These are phyloP conservation scores for Cajanus cajan DNA, from an alignment of 306 rosid species.

Conservation along the genomic window DNA sequence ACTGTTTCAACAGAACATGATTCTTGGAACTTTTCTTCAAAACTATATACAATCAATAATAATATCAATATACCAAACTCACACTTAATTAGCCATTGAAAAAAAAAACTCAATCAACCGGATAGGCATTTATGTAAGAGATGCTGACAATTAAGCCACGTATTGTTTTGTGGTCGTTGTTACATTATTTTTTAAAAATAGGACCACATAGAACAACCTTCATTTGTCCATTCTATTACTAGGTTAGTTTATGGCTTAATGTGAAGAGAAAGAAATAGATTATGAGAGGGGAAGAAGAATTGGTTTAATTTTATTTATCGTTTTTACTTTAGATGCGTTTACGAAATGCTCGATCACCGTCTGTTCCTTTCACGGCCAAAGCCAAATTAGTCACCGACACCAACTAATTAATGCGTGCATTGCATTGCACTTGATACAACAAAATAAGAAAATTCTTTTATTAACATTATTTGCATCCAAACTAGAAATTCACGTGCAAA, in stretches of 20 bases:
- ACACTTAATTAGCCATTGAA: not conserved
- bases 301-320: not conserved
- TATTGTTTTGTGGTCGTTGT: not conserved
- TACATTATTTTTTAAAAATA: not conserved
- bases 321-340: constrained; percentile 4
- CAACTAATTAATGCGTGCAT: not conserved
- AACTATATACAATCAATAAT: not conserved
- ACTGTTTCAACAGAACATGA: not conserved
- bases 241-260: not conserved
- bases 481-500: not conserved
- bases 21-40: not conserved
- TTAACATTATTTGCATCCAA: not conserved
- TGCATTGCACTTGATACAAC: not conserved
- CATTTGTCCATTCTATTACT: not conserved
- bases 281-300: not conserved
- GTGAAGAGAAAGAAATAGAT: not conserved
- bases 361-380: constrained; percentile 14
- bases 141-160: too few species aligned
- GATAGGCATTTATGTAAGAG: not conserved
- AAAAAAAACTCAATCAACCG: not conserved
- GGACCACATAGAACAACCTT: not conserved
- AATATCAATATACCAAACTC: not conserved
- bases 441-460: not conserved
- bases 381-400: constrained; percentile 48
- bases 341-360: not conserved